These are phyloP conservation scores for Pulicaria dysenterica DNA, from an alignment of 129 eudicot genomes.

Conservation along the genomic window DNA sequence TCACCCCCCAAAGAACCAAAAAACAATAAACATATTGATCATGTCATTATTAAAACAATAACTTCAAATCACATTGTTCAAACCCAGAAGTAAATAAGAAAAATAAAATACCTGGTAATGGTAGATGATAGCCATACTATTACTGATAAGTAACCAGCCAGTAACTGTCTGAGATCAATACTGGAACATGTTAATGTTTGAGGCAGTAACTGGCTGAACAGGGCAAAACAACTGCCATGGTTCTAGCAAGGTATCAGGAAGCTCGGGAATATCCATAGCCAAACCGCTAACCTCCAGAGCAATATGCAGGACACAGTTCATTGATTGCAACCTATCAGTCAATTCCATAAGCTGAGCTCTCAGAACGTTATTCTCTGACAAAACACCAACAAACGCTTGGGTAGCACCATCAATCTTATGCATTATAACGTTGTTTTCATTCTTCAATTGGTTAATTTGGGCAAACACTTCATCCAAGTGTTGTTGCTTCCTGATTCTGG, in stretches of 20 bases:
- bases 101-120: no score
- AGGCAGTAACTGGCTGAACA: not conserved
- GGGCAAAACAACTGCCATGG: not conserved
- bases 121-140: no score
- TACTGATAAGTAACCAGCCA: no score
- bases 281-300: slow-evolving; percentile 46
- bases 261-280: slow-evolving; percentile 42
- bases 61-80: not conserved
- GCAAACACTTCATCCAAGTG: slow-evolving; percentile 46
- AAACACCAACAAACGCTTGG: slow-evolving; percentile 28
- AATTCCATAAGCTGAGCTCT: not conserved
- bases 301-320: slow-evolving; percentile 42
- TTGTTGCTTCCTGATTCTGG: slow-evolving; percentile 52
- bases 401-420: slow-evolving; percentile 11
- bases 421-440: slow-evolving; percentile 21
- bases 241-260: slow-evolving; percentile 43
- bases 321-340: slow-evolving; percentile 39
- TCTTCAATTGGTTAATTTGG: slow-evolving; percentile 39
- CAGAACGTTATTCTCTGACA: slow-evolving; percentile 47
- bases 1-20: not conserved
- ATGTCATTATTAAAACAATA: not conserved
- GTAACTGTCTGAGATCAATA: not conserved
- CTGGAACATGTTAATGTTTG: not conserved
- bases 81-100: no score
- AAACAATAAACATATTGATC: not conserved